A percentile compares a stretch with the other conserved stretches of the same genome.
phyloP scores from a whole-genome alignment of 306 rosid species.

The Cucumis hystrix region DNA sequence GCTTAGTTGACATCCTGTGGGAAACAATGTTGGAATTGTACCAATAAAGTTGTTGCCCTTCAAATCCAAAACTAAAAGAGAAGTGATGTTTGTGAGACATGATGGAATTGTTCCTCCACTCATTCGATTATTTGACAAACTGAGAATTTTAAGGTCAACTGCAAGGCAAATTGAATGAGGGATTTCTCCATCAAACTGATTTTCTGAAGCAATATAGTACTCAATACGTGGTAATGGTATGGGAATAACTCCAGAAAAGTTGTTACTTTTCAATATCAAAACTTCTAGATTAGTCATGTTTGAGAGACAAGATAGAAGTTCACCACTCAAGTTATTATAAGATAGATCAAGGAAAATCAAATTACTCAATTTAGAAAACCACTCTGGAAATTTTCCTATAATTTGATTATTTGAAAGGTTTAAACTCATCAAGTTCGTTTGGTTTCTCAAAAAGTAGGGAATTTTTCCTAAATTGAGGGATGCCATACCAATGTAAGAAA shows the following conservation, averaged over 20 bases:
- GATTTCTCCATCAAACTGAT: conserved; percentile 11
- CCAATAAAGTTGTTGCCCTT: not conserved
- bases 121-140: not conserved
- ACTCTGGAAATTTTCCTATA: too few species aligned
- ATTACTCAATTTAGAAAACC: too few species aligned
- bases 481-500: too few species aligned
- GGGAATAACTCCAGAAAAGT: conserved; percentile 18
- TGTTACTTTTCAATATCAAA: conserved; percentile 18
- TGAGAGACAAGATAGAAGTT: conserved; percentile 14
- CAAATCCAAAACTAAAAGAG: not conserved
- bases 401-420: too few species aligned
- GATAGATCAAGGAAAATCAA: too few species aligned
- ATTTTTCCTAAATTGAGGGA: too few species aligned
- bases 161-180: not conserved
- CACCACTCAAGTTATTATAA: conserved; percentile 6
- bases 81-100: not conserved
- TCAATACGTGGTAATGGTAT: fast-evolving
- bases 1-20: not conserved
- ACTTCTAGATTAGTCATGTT: not conserved
- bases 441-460: too few species aligned
- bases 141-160: not conserved
- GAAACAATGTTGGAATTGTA: not conserved
- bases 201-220: conserved; percentile 10
- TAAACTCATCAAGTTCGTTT: too few species aligned
- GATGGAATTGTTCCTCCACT: not conserved